Evolutionary conservation across 2,329 filamentous ascomycete species (phyloP), one percentile per base, ranked within the genome.

Genomic region (Colletotrichum sp.): DNA sequence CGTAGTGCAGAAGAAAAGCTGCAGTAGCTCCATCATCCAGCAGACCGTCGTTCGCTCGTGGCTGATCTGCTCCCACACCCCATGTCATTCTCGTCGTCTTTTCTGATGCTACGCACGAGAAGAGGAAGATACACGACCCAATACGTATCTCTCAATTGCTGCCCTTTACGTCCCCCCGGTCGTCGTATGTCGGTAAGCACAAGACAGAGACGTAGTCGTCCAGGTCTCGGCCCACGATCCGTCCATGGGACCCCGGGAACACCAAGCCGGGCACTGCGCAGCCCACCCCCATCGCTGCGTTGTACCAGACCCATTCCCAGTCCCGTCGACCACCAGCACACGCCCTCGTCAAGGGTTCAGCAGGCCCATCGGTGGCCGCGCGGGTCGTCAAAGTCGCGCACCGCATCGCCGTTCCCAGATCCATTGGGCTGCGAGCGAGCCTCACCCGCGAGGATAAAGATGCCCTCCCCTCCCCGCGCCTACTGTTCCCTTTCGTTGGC

Each of bases 341-440:
- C 66, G 66, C 34, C 57, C 55, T 67, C 63, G 21, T 39, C 63
- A 44, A 49, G 13, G 30, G 30, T 49, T 24, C 63, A 66, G 57
- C 66, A 63, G 32, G 72, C 36, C 59, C n/a, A 39, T 24, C 21
- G 59, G 8, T 44, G 44, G 52, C 57, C 59, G 28, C 59, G 30
- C 62, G 39, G 67, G 71, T 69, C 71, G 66, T 63, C 75, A 71
- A 49, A 49, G 70, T 76, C 73, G 70, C 75, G 75, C 75, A 69
- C 75, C 75, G 77, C 70, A 77, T 78, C 77, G 72, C 70, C 70
- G 52, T 62, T 34, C 49, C 74, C 74, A 65, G 55, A 76, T 69
- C 62, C 77, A 78, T 78, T 78, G 77, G 77, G 74, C 71, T 77
- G 74, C 77, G 63, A 71, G 72, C 66, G 62, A 73, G 70, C 69